Conservation (phyloP, 345 rosid genomes). For the Aquilaria sinensis region DNA sequence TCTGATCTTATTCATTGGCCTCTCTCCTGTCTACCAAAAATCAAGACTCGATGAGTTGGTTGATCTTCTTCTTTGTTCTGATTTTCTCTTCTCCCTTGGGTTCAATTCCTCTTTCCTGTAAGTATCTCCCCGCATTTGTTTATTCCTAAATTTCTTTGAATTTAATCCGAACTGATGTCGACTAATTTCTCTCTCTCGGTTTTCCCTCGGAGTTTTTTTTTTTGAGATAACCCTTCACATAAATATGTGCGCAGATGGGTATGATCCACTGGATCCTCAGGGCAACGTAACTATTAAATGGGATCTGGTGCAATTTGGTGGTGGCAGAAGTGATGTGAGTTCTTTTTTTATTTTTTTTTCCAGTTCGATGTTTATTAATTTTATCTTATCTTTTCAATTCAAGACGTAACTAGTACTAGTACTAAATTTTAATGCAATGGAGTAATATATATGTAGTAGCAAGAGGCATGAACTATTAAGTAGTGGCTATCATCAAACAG, state of each 20-base stretch:
- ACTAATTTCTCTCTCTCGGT: background rate
- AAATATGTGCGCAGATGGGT: slow-evolving; percentile 51
- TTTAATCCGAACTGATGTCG: background rate
- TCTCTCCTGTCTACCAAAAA: too few species aligned
- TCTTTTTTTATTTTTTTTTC: background rate
- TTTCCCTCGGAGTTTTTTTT: background rate
- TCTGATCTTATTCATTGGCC: slow-evolving; percentile 13
- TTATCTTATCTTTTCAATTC: background rate
- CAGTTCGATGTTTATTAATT: background rate
- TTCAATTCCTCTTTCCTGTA: slow-evolving; percentile 33
- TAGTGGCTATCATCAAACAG: too few species aligned
- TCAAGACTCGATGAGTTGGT: slow-evolving; percentile 13
- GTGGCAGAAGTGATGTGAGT: slow-evolving; percentile 39
- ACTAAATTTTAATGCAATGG: background rate
- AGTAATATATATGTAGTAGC: too few species aligned
- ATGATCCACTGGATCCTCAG: slow-evolving; percentile 78
- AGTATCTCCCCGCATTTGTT: slow-evolving; percentile 9
- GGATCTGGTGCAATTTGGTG: slow-evolving; percentile 51
- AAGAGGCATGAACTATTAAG: too few species aligned
- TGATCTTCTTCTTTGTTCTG: slow-evolving; percentile 11
- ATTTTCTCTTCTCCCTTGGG: slow-evolving; percentile 16
- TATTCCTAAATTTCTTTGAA: background rate
- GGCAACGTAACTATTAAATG: slow-evolving; percentile 73
- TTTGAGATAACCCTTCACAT: background rate
- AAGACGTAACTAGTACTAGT: background rate